Evolutionary conservation across 1,284 basidiomycete species (phyloP).

Genomic region (Tetrapyrgos nigripes): DNA sequence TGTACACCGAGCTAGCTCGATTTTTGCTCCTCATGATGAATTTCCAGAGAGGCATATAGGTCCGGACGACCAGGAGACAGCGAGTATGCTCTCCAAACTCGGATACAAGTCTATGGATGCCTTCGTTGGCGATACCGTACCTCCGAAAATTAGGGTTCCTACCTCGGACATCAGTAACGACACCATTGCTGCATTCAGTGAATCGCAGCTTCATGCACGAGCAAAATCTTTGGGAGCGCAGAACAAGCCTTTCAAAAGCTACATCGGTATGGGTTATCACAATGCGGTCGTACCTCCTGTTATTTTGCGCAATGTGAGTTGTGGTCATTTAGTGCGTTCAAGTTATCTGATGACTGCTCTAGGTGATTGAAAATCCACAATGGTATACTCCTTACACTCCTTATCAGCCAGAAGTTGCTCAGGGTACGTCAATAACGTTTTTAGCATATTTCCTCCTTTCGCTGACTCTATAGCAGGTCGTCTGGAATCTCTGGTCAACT

Average conservation of each 20-base stretch:
- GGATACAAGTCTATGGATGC: slow-evolving; percentile 89
- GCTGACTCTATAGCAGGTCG: slow-evolving; percentile 62
- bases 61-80: slow-evolving; percentile 78
- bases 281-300: slow-evolving; percentile 93
- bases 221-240: slow-evolving; percentile 79
- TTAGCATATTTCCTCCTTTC: slow-evolving; percentile 16
- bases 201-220: slow-evolving; percentile 83
- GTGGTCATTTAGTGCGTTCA: neutral
- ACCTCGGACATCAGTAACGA: slow-evolving; percentile 67
- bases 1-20: slow-evolving; percentile 60
- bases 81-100: slow-evolving; percentile 80
- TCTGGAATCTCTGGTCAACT: slow-evolving; percentile 96
- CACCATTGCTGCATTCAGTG: slow-evolving; percentile 80
- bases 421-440: slow-evolving; percentile 59
- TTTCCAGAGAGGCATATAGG: slow-evolving; percentile 92
- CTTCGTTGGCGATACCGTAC: slow-evolving; percentile 85
- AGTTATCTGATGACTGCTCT: slow-evolving; percentile 12
- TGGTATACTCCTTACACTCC: slow-evolving; percentile 99
- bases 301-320: slow-evolving; percentile 86
- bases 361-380: slow-evolving; percentile 95
- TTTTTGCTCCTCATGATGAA: slow-evolving; percentile 86
- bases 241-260: slow-evolving; percentile 89
- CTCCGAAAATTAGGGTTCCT: slow-evolving; percentile 78
- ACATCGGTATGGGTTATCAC: slow-evolving; percentile 99
- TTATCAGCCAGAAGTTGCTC: slow-evolving; percentile 91